phyloP scores from a whole-genome alignment of 345 rosid genomes.

The Dimocarpus longan region DNA sequence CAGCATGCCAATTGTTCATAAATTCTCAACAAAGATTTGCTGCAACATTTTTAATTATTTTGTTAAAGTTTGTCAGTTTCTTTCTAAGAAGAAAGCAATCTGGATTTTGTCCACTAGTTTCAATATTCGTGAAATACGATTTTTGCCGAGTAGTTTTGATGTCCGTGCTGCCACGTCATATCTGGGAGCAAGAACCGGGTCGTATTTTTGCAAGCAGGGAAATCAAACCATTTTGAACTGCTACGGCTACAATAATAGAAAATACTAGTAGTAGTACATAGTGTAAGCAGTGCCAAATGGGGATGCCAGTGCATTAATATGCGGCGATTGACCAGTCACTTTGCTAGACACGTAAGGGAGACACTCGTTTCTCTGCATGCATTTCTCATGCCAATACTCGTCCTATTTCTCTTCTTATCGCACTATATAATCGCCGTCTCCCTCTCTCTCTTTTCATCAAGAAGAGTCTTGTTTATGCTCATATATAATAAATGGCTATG shows the following conservation, averaged over 20 bases:
- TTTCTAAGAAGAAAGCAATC: no score
- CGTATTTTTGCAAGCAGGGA: not conserved
- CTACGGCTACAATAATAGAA: not conserved
- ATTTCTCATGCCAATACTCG: not conserved
- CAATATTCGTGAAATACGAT: no score
- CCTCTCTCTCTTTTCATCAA: not conserved
- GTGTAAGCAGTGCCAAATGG: not conserved
- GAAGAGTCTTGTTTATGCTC: not conserved
- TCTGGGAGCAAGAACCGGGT: not conserved
- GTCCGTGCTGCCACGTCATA: conserved; percentile 6
- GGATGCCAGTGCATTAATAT: not conserved
- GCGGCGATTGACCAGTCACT: conserved; percentile 25
- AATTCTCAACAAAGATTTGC: no score
- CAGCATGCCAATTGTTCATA: no score
- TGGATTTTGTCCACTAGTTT: not conserved
- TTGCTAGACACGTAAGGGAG: conserved; percentile 26
- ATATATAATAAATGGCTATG: conserved; percentile 17
- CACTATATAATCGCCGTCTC: not conserved
- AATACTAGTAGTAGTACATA: not conserved
- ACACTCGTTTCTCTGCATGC: conserved; percentile 48
- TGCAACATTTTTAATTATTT: no score
- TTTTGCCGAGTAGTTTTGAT: not conserved
- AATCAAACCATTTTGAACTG: no score
- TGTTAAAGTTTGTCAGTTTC: no score
- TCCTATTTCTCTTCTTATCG: conserved; percentile 2